Evolutionary conservation across 192 early-diverging fungal species (phyloP).

Genomic region (Podochytrium sp.): DNA sequence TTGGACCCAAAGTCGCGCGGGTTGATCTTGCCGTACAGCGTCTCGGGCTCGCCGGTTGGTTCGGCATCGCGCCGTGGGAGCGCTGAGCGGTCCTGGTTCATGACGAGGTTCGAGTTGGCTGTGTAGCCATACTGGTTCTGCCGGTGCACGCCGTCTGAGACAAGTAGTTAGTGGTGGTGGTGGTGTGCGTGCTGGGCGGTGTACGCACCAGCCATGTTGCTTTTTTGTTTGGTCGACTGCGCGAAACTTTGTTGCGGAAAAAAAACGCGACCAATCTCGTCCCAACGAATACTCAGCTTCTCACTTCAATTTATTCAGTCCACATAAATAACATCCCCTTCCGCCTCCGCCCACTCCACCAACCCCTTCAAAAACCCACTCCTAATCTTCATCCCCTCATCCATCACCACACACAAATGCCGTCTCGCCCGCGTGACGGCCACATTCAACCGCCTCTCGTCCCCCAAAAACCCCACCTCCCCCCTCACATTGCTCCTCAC

Average conservation of each 20-base stretch:
- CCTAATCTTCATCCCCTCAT: conserved; percentile 65
- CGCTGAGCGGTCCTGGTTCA: conserved; percentile 84
- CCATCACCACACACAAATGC: conserved; percentile 83
- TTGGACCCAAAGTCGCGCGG: conserved; percentile 82
- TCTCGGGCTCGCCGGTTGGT: conserved; percentile 94
- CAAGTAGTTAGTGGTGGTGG: too few species aligned
- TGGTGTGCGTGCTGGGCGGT: too few species aligned
- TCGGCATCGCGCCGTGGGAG: conserved; percentile 85
- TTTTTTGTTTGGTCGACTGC: too few species aligned
- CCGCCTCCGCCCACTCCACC: conserved; percentile 51
- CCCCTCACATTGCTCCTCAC: conserved; percentile 79
- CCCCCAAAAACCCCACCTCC: conserved; percentile 83
- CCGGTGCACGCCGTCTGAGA: conserved; percentile 41
- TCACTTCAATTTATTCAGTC: too few species aligned
- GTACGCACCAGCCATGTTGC: too few species aligned
- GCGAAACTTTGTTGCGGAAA: too few species aligned
- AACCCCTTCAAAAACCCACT: conserved; percentile 54
- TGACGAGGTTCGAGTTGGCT: conserved; percentile 94
- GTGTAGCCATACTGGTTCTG: conserved; percentile 51
- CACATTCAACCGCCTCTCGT: conserved; percentile 85
- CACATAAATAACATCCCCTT: conserved; percentile 43
- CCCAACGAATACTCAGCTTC: too few species aligned
- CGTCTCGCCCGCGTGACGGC: conserved; percentile 87
- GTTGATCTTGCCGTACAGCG: conserved; percentile 86
- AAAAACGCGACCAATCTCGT: too few species aligned